A percentile compares a stretch with the other conserved stretches of the same genome.
These are phyloP conservation scores for Aspergillus conjunctus DNA, from an alignment of 495 filamentous ascomycete genomes.

Conservation along the genomic window DNA sequence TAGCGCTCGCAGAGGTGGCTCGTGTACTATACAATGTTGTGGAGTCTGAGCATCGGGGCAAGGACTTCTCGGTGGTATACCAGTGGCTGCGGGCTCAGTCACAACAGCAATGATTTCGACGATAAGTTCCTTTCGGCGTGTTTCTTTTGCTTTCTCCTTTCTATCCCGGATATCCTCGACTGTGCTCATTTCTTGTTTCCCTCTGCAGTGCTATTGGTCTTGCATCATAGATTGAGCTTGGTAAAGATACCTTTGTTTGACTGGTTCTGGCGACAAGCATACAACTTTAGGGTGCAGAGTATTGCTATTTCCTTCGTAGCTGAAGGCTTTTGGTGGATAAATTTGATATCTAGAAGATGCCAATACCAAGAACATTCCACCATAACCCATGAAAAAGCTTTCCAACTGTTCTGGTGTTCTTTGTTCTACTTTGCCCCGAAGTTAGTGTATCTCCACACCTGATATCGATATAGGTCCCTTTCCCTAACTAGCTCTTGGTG, in stretches of 20 bases:
- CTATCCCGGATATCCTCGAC: not conserved
- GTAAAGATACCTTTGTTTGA: conserved; percentile 5
- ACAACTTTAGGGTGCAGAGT: not conserved
- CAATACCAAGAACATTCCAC: not conserved
- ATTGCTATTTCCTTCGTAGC: not conserved
- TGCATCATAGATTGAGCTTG: conserved; percentile 9
- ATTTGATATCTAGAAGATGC: not conserved
- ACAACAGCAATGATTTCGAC: conserved; percentile 17
- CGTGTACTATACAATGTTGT: conserved; percentile 68
- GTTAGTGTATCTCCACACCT: not conserved
- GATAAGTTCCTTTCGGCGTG: conserved; percentile 11
- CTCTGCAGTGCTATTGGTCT: not conserved
- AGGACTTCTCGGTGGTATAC: conserved; percentile 87
- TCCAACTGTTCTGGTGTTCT: not conserved
- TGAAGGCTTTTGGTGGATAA: not conserved
- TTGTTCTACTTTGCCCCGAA: not conserved
- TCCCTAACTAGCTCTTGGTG: not conserved
- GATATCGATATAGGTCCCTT: not conserved
- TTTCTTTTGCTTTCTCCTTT: conserved; percentile 1
- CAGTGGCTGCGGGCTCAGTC: conserved; percentile 61
- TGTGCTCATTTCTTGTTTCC: conserved; percentile 3
- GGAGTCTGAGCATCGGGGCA: conserved; percentile 60
- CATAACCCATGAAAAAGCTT: not conserved
- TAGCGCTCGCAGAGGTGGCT: conserved; percentile 66
- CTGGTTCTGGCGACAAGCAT: not conserved